Percentiles rank a stretch among this genome's conserved stretches.
Evolutionary conservation across 1,284 basidiomycete species (phyloP).

Genomic region (Tetrapyrgos nigripes): DNA sequence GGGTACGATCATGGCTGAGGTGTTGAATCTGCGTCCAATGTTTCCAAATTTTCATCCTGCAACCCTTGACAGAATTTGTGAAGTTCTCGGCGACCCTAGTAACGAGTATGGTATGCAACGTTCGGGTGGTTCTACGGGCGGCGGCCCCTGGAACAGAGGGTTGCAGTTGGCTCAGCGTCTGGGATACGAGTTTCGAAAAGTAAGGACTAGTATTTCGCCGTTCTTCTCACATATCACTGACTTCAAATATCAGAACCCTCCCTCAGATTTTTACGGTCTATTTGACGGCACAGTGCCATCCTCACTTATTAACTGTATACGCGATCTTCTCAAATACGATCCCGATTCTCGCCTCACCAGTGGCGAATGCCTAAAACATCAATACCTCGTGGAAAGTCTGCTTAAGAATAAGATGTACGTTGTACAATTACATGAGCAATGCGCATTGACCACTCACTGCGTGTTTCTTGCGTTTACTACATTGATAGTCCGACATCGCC

Average conservation of each 20-base stretch:
- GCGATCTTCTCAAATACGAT: slow-evolving; percentile 94
- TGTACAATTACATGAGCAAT: no score
- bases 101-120: slow-evolving; percentile 83
- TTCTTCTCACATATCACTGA: slow-evolving; percentile 66
- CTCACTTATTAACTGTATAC: slow-evolving; percentile 90
- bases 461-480: slow-evolving; percentile 37
- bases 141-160: slow-evolving; percentile 88
- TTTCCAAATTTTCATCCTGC: slow-evolving; percentile 98
- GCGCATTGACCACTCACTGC: slow-evolving; percentile 57
- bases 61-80: slow-evolving; percentile 91
- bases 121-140: slow-evolving; percentile 77
- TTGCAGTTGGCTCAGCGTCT: slow-evolving; percentile 86
- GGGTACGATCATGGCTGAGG: slow-evolving; percentile 97
- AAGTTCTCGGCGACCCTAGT: slow-evolving; percentile 92
- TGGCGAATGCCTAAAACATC: slow-evolving; percentile 85
- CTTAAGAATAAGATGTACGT: slow-evolving; percentile 74
- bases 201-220: slow-evolving; percentile 40
- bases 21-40: slow-evolving; percentile 93
- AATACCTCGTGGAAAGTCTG: slow-evolving; percentile 81
- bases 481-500: no score
- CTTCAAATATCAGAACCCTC: no score
- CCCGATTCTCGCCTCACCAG: slow-evolving; percentile 88
- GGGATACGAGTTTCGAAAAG: slow-evolving; percentile 93
- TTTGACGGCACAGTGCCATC: slow-evolving; percentile 84
- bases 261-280: slow-evolving; percentile 76